Evolutionary conservation across 345 rosid genomes (phyloP), one percentile per base, ranked within the genome.

Genomic region (Eucalyptus marginata): DNA sequence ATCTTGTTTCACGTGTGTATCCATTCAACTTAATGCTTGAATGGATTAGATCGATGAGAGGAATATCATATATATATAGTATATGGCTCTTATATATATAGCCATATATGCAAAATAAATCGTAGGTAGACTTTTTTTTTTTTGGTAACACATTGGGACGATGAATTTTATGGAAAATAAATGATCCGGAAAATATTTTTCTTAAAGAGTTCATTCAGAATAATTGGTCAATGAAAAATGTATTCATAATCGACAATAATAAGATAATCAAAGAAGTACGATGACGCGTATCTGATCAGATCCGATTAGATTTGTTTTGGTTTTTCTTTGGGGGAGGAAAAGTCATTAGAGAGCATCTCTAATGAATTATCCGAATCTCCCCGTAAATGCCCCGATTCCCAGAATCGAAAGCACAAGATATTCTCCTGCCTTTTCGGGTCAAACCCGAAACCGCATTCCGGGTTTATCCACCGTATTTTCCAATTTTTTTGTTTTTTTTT

Each of bases 151-250:
- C 31, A 27, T 6, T 62, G 14, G 2, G 16, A 62, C 29, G 68
- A 27, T 29, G 2, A 29, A 62, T 56, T 56, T 56, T 0, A 0
- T 0, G 25, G 0, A 3, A 52, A 20, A 52, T 20, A 52, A n/a
- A n/a, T n/a, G n/a, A n/a, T n/a, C n/a, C 0, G 25, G 0, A 3
- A 52, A 20, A 52, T 20, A 52, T 20, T 18, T 52, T 52, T 52
- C 4, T 52, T 18, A 52, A 52, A 52, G 1, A 1, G 4, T 18
- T 52, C 6, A 22, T 24, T 56, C 0, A 1, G 1, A 56, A 5
- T 56, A 56, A 56, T 56, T 22, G 24, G 0, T 56, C 12, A 2
- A 56, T 8, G 0, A 56, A 56, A 56, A 56, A 56, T 10, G 13
- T 56, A 0, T 56, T 56, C 62, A 24, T 56, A 9, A 24, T 56